Evolutionary conservation across 192 early-diverging fungal genomes (phyloP).

Genomic region (Allomyces macrogynus): DNA sequence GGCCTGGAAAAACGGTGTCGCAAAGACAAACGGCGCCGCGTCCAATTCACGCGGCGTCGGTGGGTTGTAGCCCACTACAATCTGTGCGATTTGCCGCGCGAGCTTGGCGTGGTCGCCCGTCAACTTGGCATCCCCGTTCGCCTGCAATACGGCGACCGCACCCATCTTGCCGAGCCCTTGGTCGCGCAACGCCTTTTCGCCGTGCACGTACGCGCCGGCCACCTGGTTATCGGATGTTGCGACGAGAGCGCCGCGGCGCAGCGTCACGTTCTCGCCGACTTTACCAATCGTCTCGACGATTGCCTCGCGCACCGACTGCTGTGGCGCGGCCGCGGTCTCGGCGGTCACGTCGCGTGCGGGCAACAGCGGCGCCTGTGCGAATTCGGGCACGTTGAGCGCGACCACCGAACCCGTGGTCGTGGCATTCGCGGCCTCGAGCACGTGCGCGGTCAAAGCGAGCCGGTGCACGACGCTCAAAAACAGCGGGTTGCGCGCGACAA

Average conservation of each 20-base stretch:
- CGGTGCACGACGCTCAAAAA: conserved; percentile 53
- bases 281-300: conserved; percentile 62
- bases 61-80: conserved; percentile 67
- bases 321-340: conserved; percentile 7
- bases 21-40: conserved; percentile 10
- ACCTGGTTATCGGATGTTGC: conserved; percentile 14
- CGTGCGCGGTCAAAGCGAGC: conserved; percentile 30
- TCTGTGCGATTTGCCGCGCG: conserved; percentile 57
- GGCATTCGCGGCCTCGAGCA: conserved; percentile 12
- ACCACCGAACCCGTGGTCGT: background rate
- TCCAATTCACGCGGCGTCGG: conserved; percentile 24
- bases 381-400: background rate
- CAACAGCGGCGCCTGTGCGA: conserved; percentile 27
- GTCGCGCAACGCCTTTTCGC: conserved; percentile 18
- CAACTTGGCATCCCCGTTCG: conserved; percentile 5
- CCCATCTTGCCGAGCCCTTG: conserved; percentile 53
- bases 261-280: conserved; percentile 70
- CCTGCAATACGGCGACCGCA: conserved; percentile 45
- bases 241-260: conserved; percentile 44
- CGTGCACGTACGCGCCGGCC: conserved; percentile 52
- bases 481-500: conserved; percentile 64
- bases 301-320: conserved; percentile 9
- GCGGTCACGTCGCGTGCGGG: conserved; percentile 19
- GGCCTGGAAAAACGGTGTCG: conserved; percentile 15
- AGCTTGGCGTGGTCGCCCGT: conserved; percentile 25